phyloP scores from a whole-genome alignment of 2,329 filamentous ascomycete species.

The Fusarium redolens region DNA sequence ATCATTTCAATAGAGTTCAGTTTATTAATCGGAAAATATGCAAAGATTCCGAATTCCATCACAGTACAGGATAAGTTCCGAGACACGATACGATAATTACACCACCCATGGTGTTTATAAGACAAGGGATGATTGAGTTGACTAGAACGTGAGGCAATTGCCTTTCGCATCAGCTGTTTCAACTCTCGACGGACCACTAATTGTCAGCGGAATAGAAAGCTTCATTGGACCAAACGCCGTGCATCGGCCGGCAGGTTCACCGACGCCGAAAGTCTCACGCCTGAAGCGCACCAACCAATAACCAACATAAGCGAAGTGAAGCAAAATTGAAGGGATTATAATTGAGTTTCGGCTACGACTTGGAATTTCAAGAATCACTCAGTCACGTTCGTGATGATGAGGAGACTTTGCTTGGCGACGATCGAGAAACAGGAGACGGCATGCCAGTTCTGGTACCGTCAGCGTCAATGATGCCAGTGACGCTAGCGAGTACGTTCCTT shows the following conservation, averaged over 20 bases:
- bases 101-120: not conserved
- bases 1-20: not conserved
- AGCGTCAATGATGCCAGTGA: not conserved
- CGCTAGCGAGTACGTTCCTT: conserved; percentile 16
- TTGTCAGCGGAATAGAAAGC: not conserved
- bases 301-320: not conserved
- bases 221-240: not conserved
- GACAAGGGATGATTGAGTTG: not conserved
- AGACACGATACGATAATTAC: not conserved
- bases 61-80: not conserved
- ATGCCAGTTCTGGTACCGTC: not conserved
- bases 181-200: not conserved
- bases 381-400: not conserved
- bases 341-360: conserved; percentile 4
- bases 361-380: not conserved
- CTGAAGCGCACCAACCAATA: conserved; percentile 1
- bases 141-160: conserved; percentile 1
- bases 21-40: not conserved
- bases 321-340: not conserved
- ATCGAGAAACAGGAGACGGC: not conserved
- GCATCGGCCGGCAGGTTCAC: not conserved
- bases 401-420: not conserved
- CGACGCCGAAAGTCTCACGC: conserved; percentile 1
- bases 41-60: not conserved
- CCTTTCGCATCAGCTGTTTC: conserved; percentile 7